Percentiles rank a stretch among this genome's conserved stretches.
Evolutionary conservation across 306 rosid species (phyloP).

Genomic region (Alnus glutinosa): DNA sequence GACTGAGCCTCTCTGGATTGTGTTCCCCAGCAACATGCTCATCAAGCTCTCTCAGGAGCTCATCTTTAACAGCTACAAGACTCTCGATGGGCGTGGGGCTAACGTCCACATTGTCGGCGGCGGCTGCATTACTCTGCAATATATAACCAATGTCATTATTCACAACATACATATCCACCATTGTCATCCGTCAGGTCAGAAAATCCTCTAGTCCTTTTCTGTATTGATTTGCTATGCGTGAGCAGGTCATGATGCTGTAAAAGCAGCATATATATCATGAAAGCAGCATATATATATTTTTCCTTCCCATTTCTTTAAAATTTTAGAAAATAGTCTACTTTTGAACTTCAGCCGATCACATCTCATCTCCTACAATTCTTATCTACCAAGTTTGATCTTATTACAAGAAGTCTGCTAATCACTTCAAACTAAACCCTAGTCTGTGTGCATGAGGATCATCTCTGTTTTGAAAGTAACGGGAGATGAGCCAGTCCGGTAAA

Average conservation of each 20-base stretch:
- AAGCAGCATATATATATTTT: too few relatives aligned
- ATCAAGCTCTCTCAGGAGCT: constrained; percentile 83
- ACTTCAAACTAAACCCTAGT: too few relatives aligned
- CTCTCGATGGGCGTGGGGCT: constrained; percentile 92
- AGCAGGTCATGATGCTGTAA: neutral
- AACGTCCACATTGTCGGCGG: constrained; percentile 96
- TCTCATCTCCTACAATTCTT: too few relatives aligned
- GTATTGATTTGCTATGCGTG: neutral
- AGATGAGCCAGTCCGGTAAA: too few relatives aligned
- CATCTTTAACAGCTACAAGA: constrained; percentile 84
- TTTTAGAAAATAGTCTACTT: neutral
- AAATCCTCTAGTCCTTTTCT: neutral
- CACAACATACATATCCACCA: constrained; percentile 92
- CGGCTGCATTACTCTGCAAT: constrained; percentile 92
- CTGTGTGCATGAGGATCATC: too few relatives aligned
- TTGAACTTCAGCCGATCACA: neutral
- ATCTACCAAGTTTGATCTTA: too few relatives aligned
- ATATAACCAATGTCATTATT: constrained; percentile 82
- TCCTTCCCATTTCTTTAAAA: neutral
- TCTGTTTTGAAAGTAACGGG: too few relatives aligned
- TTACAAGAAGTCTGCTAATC: too few relatives aligned
- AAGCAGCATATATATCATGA: neutral
- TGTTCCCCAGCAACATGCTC: constrained; percentile 76
- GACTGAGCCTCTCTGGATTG: constrained; percentile 74
- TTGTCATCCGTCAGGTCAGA: constrained; percentile 72